Percentiles rank a stretch among this genome's conserved stretches.
These are phyloP conservation scores for Hypocreales sp. DNA, from an alignment of 2,329 filamentous ascomycete genomes.

Conservation along the genomic window DNA sequence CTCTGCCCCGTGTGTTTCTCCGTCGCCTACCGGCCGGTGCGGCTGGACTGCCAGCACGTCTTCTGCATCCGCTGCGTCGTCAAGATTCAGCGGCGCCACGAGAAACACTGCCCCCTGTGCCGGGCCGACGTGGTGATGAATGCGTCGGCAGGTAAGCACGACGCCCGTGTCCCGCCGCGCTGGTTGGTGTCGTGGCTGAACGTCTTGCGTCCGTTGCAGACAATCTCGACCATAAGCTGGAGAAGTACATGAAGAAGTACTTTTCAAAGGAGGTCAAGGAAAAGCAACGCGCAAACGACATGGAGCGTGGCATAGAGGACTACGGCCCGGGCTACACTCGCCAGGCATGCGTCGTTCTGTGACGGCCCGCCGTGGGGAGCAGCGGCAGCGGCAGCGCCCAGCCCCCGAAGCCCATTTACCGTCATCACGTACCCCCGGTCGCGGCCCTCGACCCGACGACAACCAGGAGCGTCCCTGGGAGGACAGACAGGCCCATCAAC, in stretches of 20 bases:
- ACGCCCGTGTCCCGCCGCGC: no score
- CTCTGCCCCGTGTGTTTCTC: slow-evolving; percentile 66
- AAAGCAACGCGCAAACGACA: slow-evolving; percentile 57
- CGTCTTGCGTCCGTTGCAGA: slow-evolving; percentile 32
- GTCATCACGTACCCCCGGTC: no score
- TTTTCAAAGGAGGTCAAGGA: slow-evolving; percentile 57
- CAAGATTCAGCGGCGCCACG: slow-evolving; percentile 56
- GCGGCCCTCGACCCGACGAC: no score
- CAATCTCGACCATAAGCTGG: slow-evolving; percentile 53
- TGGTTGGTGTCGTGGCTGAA: no score
- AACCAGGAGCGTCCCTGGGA: no score
- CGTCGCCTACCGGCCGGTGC: slow-evolving; percentile 70
- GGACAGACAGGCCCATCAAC: no score
- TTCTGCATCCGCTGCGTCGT: slow-evolving; percentile 79
- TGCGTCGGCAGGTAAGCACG: slow-evolving; percentile 45
- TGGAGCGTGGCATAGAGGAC: slow-evolving; percentile 56
- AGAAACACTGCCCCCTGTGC: slow-evolving; percentile 61
- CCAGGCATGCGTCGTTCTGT: slow-evolving; percentile 46
- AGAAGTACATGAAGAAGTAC: slow-evolving; percentile 56
- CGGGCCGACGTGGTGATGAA: slow-evolving; percentile 54
- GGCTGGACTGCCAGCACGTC: slow-evolving; percentile 57
- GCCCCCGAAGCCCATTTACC: no score
- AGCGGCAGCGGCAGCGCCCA: no score
- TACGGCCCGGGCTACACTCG: slow-evolving; percentile 52
- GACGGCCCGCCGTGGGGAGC: no score